These are phyloP conservation scores for Mycothermus thermophilus DNA, from an alignment of 495 filamentous ascomycete genomes.

Conservation along the genomic window DNA sequence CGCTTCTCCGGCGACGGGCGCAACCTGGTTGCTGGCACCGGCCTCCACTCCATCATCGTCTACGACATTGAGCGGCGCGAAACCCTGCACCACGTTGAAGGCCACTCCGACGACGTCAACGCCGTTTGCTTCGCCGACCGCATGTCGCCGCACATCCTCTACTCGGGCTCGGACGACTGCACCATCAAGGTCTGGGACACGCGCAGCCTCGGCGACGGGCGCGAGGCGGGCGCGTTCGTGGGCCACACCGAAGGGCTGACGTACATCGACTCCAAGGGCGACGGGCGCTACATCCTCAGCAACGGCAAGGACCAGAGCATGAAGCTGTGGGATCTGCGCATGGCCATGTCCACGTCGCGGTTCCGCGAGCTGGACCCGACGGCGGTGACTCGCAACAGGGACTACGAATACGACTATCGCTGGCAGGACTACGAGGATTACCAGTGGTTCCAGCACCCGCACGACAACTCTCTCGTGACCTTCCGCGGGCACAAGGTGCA, in stretches of 20 bases:
- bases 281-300: constrained; percentile 84
- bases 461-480: constrained; percentile 87
- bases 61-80: constrained; percentile 77
- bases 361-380: constrained; percentile 38
- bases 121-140: constrained; percentile 91
- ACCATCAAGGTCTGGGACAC: constrained; percentile 96
- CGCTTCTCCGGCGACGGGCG: constrained; percentile 88
- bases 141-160: constrained; percentile 83
- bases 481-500: constrained; percentile 81
- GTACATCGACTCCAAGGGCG: constrained; percentile 92
- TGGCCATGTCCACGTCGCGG: constrained; percentile 56
- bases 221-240: constrained; percentile 82
- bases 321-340: constrained; percentile 92
- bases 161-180: constrained; percentile 89
- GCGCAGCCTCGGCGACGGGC: constrained; percentile 70
- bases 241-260: constrained; percentile 92
- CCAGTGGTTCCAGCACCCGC: constrained; percentile 57
- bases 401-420: constrained; percentile 77
- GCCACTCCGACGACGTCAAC: constrained; percentile 84
- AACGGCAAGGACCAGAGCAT: constrained; percentile 95
- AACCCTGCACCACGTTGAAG: constrained; percentile 58
- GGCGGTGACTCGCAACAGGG: constrained; percentile 30
- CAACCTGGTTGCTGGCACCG: constrained; percentile 82
- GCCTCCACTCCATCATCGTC: constrained; percentile 65
- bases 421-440: constrained; percentile 54